Base-by-base conservation (phyloP, 75 land plant species). In the Picea glauca region DNA sequence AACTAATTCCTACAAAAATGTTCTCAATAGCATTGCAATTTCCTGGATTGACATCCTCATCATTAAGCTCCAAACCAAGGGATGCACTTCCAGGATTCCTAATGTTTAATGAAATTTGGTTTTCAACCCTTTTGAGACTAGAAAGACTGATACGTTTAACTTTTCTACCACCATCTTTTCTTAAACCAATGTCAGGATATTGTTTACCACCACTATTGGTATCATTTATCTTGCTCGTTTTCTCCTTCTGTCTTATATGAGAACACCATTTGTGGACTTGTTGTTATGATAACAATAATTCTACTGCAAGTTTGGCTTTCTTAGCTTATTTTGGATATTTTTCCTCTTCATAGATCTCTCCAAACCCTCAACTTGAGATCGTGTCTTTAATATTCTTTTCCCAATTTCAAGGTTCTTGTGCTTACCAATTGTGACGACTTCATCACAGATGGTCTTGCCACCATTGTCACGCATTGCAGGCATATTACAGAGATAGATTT, bases 181-280 rank as follows among this genome's bases (percentile, higher is more conserved):
- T 38, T 43, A 38, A 38, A 67, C 18, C 32, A 17, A 6, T 5
- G 32, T 17, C 5, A 20, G 1, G 3, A 35, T 38, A 18, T 67
- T 40, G 50, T 38, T 67, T 38, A 67, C 50, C 8, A 17, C 72
- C 18, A 20, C 7, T 18, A 5, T 20, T n/a, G 18, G 20, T 17
- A 67, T 67, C 72, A 67, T 3, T 20, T 67, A 35, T 67, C 72
- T 67, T 67, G 18, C 35, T 40, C 50, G 38, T 67, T 67, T 67
- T 81, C 32, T 81, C 83, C 72, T 81, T 81, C n/a, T 81, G 72
- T 3, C 83, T 65, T 54, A 80, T 65, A 58, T 81, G 83, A 14
- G 62, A 78, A 59, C 78, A 81, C 83, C 83, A 81, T n/a, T 78
- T 78, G 33, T 78, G 74, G 12, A 81, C 62, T 81, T 81, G 83